Percentiles rank a stretch among this genome's conserved stretches.
Conservation (phyloP, 768 basidiomycete genomes). For the Boletus patriciae region DNA sequence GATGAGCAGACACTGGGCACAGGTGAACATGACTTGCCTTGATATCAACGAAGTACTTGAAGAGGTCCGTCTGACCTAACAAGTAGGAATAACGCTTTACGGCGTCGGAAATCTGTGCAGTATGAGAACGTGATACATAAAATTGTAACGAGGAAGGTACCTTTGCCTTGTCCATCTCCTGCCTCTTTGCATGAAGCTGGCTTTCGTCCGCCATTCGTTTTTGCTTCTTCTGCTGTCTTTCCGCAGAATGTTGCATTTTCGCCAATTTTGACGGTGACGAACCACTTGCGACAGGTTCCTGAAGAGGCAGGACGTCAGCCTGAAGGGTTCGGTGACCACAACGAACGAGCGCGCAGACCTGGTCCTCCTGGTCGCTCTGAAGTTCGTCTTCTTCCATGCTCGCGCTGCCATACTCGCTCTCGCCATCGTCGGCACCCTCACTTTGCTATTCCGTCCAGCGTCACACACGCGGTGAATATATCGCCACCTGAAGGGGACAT, state of each 20-base stretch:
- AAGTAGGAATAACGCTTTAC: slow-evolving; percentile 97
- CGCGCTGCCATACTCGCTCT: slow-evolving; percentile 66
- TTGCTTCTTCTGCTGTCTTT: slow-evolving; percentile 46
- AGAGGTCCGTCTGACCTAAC: slow-evolving; percentile 96
- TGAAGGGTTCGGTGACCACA: slow-evolving; percentile 1
- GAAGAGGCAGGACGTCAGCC: background rate
- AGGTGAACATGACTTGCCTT: slow-evolving; percentile 53
- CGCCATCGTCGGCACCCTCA: slow-evolving; percentile 65
- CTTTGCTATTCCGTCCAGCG: slow-evolving; percentile 48
- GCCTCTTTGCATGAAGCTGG: slow-evolving; percentile 65
- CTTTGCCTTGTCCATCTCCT: slow-evolving; percentile 89
- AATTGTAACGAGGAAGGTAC: slow-evolving; percentile 36
- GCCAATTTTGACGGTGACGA: slow-evolving; percentile 34
- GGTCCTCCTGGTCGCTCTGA: slow-evolving; percentile 52
- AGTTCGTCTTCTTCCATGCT: slow-evolving; percentile 63
- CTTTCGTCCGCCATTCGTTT: slow-evolving; percentile 69
- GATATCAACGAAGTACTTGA: slow-evolving; percentile 97
- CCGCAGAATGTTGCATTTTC: slow-evolving; percentile 40
- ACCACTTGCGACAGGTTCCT: slow-evolving; percentile 23
- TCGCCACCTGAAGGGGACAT: background rate
- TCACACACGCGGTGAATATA: slow-evolving; percentile 7
- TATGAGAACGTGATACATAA: slow-evolving; percentile 10
- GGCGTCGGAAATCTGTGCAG: slow-evolving; percentile 75
- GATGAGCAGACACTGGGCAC: background rate
- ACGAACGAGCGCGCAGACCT: slow-evolving; percentile 19